Evolutionary conservation across 2,329 filamentous ascomycete genomes (phyloP), one percentile per base, ranked within the genome.

Genomic region (Achaetomium macrosporum): DNA sequence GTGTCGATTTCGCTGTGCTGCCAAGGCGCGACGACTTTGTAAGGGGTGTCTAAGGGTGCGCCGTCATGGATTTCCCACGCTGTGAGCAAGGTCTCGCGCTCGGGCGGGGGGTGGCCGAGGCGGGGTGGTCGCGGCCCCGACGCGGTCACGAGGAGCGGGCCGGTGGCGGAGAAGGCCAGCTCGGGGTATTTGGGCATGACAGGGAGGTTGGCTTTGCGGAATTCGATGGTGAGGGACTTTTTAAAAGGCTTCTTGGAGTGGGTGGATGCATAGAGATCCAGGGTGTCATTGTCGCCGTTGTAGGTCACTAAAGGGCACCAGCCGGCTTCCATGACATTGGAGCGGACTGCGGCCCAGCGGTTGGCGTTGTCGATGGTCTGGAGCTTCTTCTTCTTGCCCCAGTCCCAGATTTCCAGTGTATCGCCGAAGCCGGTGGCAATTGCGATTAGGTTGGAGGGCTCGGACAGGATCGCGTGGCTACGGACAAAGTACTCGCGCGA

Each of bases 401-500:
- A 73, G 53, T 72, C 67, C 65, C 68, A 71, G 37, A 73, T 66
- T 48, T 72, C 69, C 36, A 73, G 59, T 2, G 66, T 61, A 47
- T 70, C 65, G 29, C 71, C 71, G 47, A 73, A 73, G 7, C 65
- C 65, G 1, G 69, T 64, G n/a, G 70, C 63, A 39, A 73, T 66
- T 36, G 68, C 71, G 12, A 71, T 63, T 29, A 73, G 58, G 42
- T 61, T 68, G n/a, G 63, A 64, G 1, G 68, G 56, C 56, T 73
- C 71, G 2, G 70, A 72, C 12, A 73, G 63, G 53, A 73, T 70
- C 33, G 68, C 65, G 53, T 73, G 71, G 51, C 69, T 72, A 52
- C 70, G 69, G n/a, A 73, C 69, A 49, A 73, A 65, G 55, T 72
- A 73, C 36, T 73, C 70, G 50, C 71, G 68, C 5, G 68, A 71